Conservation (phyloP, 257 asterid species). For the Prunella vulgaris region DNA sequence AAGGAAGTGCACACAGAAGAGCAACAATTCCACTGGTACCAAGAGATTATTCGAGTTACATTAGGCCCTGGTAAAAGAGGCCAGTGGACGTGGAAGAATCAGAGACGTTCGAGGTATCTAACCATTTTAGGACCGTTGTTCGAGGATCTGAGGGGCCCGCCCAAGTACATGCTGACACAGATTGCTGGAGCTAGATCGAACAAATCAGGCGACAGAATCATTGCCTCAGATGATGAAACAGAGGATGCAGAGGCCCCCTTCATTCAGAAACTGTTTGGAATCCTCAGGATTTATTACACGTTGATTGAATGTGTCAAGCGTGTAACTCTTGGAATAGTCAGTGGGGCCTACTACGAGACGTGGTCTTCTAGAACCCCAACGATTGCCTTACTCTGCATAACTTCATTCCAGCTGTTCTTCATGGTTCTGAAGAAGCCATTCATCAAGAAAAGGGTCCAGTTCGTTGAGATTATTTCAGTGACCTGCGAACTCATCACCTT, state of each 20-base stretch:
- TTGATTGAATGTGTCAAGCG: constrained; percentile 56
- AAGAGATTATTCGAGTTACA: constrained; percentile 75
- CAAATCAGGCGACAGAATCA: constrained; percentile 51
- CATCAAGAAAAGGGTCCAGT: constrained; percentile 74
- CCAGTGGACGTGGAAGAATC: constrained; percentile 92
- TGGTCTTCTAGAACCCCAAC: constrained; percentile 56
- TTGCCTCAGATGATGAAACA: constrained; percentile 80
- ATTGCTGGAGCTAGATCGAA: constrained; percentile 42
- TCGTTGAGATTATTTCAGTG: constrained; percentile 78
- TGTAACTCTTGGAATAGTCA: constrained; percentile 54
- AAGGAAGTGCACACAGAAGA: constrained; percentile 87
- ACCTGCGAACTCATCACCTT: constrained; percentile 52
- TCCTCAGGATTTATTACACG: constrained; percentile 83
- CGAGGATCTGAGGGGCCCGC: constrained; percentile 95
- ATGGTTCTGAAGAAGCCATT: constrained; percentile 91
- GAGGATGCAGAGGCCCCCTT: constrained; percentile 94
- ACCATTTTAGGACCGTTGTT: constrained; percentile 76
- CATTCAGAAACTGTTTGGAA: constrained; percentile 78
- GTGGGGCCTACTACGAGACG: constrained; percentile 56
- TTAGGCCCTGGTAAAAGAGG: constrained; percentile 96
- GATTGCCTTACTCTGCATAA: constrained; percentile 45
- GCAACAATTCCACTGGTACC: constrained; percentile 73
- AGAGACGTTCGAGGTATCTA: constrained; percentile 34
- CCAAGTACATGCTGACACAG: constrained; percentile 93
- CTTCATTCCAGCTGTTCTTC: constrained; percentile 84